Conservation (phyloP, 805 yeast species). For the Metschnikowia peoriensis region DNA sequence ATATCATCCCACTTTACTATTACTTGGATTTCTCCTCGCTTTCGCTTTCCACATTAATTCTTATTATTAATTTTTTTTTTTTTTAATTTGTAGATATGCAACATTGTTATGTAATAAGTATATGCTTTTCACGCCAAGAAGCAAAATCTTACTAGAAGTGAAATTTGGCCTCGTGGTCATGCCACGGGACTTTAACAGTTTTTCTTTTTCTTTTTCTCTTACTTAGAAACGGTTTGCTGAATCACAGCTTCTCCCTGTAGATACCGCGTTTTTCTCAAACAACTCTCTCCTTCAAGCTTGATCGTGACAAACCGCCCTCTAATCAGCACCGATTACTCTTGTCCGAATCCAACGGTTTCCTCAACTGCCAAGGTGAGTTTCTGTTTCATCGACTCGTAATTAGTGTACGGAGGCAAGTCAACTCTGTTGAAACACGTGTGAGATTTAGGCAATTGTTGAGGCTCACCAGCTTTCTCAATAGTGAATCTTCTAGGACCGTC, state of each 20-base stretch:
- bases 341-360: slow-evolving; percentile 98
- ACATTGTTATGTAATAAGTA: neutral
- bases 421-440: slow-evolving; percentile 99
- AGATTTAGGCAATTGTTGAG: slow-evolving; percentile 90
- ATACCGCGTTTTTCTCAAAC: neutral
- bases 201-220: neutral
- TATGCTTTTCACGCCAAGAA: neutral
- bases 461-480: slow-evolving; percentile 96
- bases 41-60: no score
- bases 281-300: neutral
- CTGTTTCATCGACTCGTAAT: slow-evolving; percentile 79
- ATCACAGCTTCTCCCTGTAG: no score
- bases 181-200: neutral
- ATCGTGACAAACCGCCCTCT: neutral
- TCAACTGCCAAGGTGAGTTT: slow-evolving; percentile 95
- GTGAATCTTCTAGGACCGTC: slow-evolving; percentile 99
- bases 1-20: no score
- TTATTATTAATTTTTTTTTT: no score
- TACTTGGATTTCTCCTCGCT: neutral
- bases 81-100: neutral
- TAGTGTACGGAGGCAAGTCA: slow-evolving; percentile 91
- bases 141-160: neutral
- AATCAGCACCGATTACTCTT: slow-evolving; percentile 54
- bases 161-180: neutral
- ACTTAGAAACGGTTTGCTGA: neutral